These are phyloP conservation scores for Oxytropis ochrocephala DNA, from an alignment of 306 rosid genomes.

Conservation along the genomic window DNA sequence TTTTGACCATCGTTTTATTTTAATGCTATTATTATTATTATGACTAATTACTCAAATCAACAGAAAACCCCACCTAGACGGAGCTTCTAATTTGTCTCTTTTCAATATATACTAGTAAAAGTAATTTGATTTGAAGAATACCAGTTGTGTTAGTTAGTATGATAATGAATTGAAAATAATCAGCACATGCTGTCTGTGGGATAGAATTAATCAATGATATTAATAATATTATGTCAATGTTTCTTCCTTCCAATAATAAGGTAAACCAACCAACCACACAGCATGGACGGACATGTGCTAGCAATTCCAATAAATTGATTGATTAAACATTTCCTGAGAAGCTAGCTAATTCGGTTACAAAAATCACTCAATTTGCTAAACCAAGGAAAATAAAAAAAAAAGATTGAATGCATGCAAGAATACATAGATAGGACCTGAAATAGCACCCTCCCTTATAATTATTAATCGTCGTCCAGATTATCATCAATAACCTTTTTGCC, in stretches of 20 bases:
- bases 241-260: too few relatives aligned
- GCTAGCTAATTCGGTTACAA: background rate
- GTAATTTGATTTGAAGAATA: background rate
- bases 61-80: background rate
- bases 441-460: background rate
- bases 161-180: background rate
- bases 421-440: background rate
- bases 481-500: slow-evolving; percentile 69
- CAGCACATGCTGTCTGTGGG: background rate
- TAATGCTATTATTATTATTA: background rate
- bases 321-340: background rate
- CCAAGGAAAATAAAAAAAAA: background rate
- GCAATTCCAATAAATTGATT: background rate
- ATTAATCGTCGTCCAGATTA: slow-evolving; percentile 22
- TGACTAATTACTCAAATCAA: background rate
- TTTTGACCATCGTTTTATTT: too few relatives aligned
- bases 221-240: too few relatives aligned
- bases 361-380: background rate
- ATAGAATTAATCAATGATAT: too few relatives aligned
- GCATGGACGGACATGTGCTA: background rate
- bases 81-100: background rate
- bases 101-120: too few relatives aligned
- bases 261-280: background rate
- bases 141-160: background rate
- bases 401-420: background rate